These are phyloP conservation scores for Fusarium illudens DNA, from an alignment of 2,329 filamentous ascomycete genomes.

Conservation along the genomic window DNA sequence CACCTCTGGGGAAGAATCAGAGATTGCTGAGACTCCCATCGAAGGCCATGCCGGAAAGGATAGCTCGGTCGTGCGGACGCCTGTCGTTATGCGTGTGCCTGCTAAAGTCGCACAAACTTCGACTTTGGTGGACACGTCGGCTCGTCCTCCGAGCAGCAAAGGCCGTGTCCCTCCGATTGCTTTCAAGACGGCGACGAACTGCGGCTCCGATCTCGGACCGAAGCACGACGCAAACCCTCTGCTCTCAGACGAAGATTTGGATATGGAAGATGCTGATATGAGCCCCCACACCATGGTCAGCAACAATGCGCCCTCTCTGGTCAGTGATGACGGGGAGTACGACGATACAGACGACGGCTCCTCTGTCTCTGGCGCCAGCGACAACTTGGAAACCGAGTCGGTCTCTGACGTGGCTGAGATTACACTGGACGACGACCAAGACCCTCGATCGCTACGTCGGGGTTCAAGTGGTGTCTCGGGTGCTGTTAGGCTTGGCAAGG, in stretches of 20 bases:
- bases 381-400: conserved; percentile 65
- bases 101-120: conserved; percentile 65
- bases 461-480: conserved; percentile 54
- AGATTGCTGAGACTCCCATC: conserved; percentile 45
- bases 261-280: conserved; percentile 67
- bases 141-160: conserved; percentile 67
- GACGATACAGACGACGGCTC: conserved; percentile 75
- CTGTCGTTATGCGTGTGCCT: conserved; percentile 66
- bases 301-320: conserved; percentile 80
- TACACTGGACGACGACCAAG: conserved; percentile 65
- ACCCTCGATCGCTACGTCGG: conserved; percentile 56
- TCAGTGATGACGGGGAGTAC: conserved; percentile 83
- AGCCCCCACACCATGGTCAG: conserved; percentile 75
- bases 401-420: conserved; percentile 70
- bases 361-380: conserved; percentile 65
- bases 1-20: conserved; percentile 63
- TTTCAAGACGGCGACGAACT: conserved; percentile 50
- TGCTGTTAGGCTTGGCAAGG: conserved; percentile 61
- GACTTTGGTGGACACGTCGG: conserved; percentile 49
- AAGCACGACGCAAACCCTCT: conserved; percentile 35
- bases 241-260: conserved; percentile 57
- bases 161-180: conserved; percentile 53
- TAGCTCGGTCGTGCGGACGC: conserved; percentile 43
- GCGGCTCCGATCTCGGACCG: conserved; percentile 26
- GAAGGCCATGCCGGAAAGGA: conserved; percentile 19